A percentile compares a stretch with the other conserved stretches of the same genome.
Evolutionary conservation across 306 rosid genomes (phyloP).

Genomic region (Benincasa hispida): DNA sequence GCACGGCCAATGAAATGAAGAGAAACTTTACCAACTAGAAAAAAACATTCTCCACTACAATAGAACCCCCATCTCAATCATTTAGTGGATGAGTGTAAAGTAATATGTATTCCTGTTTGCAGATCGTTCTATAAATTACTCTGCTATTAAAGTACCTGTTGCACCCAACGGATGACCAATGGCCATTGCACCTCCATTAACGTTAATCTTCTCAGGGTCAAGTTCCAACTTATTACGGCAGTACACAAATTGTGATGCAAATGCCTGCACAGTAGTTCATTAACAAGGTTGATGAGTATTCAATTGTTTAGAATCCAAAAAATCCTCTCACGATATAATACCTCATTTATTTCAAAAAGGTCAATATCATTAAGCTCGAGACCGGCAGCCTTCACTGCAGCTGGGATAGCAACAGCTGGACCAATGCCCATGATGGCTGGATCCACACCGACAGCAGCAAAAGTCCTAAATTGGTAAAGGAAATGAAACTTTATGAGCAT

Average conservation of each 20-base stretch:
- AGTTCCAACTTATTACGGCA: slow-evolving; percentile 87
- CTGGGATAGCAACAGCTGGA: slow-evolving; percentile 97
- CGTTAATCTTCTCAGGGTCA: slow-evolving; percentile 85
- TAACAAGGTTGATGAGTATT: background rate
- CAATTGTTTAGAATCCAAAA: background rate
- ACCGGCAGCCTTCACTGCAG: slow-evolving; percentile 95
- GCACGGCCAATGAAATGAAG: background rate
- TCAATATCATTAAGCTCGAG: slow-evolving; percentile 81
- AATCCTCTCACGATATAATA: slow-evolving; percentile 11
- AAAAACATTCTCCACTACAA: background rate
- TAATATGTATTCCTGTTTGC: background rate
- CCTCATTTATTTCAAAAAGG: slow-evolving; percentile 97
- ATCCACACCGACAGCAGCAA: slow-evolving; percentile 90
- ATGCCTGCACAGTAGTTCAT: slow-evolving; percentile 45
- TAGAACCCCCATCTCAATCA: background rate
- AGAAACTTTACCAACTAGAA: background rate
- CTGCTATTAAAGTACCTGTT: slow-evolving; percentile 42
- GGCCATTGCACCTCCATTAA: slow-evolving; percentile 96
- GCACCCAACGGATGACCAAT: slow-evolving; percentile 97
- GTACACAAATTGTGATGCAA: slow-evolving; percentile 87
- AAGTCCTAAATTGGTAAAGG: slow-evolving; percentile 45
- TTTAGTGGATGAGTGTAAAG: no score
- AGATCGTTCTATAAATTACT: background rate
- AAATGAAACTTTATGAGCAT: background rate
- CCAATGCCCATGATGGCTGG: slow-evolving; percentile 97